Percentiles rank a stretch among this genome's conserved stretches.
phyloP scores from a whole-genome alignment of 306 rosid species.

The Begonia masoniana region DNA sequence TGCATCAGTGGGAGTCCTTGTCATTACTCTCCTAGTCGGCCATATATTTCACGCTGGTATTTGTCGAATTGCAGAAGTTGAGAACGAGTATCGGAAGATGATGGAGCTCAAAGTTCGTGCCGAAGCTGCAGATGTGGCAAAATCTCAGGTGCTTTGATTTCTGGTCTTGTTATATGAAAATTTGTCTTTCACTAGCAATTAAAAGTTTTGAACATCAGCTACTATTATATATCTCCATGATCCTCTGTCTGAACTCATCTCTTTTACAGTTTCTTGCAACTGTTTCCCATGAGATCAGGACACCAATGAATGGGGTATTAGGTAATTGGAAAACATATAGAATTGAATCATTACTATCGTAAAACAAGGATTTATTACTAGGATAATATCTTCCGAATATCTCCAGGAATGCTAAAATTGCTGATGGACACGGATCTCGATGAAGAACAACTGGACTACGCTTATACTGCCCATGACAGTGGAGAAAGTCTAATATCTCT shows the following conservation, averaged over 20 bases:
- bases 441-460: constrained; percentile 67
- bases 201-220: neutral
- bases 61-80: constrained; percentile 67
- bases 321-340: constrained; percentile 30
- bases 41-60: constrained; percentile 76
- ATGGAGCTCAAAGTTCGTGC: constrained; percentile 58
- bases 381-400: constrained; percentile 10
- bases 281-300: constrained; percentile 97
- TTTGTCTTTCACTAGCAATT: constrained; percentile 2
- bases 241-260: constrained; percentile 7
- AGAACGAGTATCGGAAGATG: constrained; percentile 60
- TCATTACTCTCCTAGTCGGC: constrained; percentile 72
- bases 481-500: constrained; percentile 79
- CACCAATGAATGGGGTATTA: constrained; percentile 98
- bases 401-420: constrained; percentile 92
- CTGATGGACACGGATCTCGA: constrained; percentile 89
- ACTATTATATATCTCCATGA: neutral
- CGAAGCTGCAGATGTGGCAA: constrained; percentile 98
- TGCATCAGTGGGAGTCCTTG: constrained; percentile 51
- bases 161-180: neutral
- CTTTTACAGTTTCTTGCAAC: constrained; percentile 84
- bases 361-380: constrained; percentile 10
- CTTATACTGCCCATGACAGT: constrained; percentile 70
- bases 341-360: constrained; percentile 6
- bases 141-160: constrained; percentile 57